Conservation (phyloP, 148 eudicot genomes). For the Heliosperma pusillum region DNA sequence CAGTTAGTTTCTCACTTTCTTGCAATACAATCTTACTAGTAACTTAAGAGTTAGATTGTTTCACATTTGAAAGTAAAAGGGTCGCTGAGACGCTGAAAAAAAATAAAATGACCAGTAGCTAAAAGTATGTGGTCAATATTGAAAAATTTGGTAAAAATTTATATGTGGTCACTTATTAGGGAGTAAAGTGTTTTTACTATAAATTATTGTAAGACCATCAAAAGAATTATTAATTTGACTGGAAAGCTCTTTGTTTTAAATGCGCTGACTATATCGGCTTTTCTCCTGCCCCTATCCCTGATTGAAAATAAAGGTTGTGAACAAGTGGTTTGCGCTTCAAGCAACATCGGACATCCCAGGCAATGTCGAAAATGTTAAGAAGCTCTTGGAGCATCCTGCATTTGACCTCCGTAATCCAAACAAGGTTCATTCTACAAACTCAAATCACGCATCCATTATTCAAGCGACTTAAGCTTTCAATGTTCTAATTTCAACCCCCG, state of each 20-base stretch:
- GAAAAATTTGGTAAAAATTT: too few species aligned
- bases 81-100: too few species aligned
- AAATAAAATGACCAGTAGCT: too few species aligned
- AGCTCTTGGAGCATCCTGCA: constrained; percentile 80
- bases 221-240: neutral
- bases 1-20: too few species aligned
- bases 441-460: neutral
- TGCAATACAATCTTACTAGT: too few species aligned
- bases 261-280: constrained; percentile 4
- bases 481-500: neutral
- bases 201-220: neutral
- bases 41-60: too few species aligned
- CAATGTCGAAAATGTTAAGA: constrained; percentile 81
- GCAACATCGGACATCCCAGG: constrained; percentile 79
- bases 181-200: neutral
- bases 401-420: constrained; percentile 92
- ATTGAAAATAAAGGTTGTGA: constrained; percentile 57
- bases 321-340: constrained; percentile 95
- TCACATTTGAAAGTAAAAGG: too few species aligned
- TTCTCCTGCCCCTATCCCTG: neutral
- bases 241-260: neutral
- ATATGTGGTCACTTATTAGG: too few species aligned
- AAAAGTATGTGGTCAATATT: too few species aligned
- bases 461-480: neutral
- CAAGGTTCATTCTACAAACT: constrained; percentile 40